Evolutionary conservation across 2,329 filamentous ascomycete genomes (phyloP), one percentile per base, ranked within the genome.

Genomic region (Tolypocladium nubicola): DNA sequence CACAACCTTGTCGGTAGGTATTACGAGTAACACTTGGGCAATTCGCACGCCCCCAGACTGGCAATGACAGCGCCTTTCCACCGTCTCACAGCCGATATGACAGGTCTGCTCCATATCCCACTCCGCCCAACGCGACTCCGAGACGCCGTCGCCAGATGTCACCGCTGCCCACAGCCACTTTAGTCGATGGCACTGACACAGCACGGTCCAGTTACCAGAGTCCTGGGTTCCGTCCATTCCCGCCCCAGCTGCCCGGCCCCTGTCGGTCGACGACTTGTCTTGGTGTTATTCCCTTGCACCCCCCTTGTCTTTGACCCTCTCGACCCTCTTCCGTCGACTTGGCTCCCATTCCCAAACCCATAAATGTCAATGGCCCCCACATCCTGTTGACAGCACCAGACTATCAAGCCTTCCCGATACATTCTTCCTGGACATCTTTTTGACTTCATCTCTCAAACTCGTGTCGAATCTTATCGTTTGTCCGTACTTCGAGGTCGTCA

Each of bases 11-110:
- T 35, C 47, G 47, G 47, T 37, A 35, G 30, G 30, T 37, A n/a
- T 30, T 47, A 21, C 47, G 47, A 50, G 19, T 13, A 13, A n/a
- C 47, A n/a, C 10, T 21, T 39, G 21, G 30, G 21, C 23, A 19
- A 56, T 43, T 53, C 40, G 39, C 56, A 47, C 56, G 40, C 56
- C 35, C 47, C 58, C 33, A 35, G 23, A 26, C 56, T 56, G 50
- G 61, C 56, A 64, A 61, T 64, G 63, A 60, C 62, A 62, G 59
- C 62, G 60, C 60, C 47, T 59, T 55, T 56, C 56, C 54, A 53
- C 57, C 63, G 67, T 68, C 63, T 69, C 63, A 68, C 63, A 65
- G 61, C 59, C 61, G 64, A 71, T 70, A 66, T 71, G 69, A 71
- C 69, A 71, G 63, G 69, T 71, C 69, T 70, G 57, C 64, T 66